These are phyloP conservation scores for Chamaenerion angustifolium DNA, from an alignment of 345 rosid genomes.

Conservation along the genomic window DNA sequence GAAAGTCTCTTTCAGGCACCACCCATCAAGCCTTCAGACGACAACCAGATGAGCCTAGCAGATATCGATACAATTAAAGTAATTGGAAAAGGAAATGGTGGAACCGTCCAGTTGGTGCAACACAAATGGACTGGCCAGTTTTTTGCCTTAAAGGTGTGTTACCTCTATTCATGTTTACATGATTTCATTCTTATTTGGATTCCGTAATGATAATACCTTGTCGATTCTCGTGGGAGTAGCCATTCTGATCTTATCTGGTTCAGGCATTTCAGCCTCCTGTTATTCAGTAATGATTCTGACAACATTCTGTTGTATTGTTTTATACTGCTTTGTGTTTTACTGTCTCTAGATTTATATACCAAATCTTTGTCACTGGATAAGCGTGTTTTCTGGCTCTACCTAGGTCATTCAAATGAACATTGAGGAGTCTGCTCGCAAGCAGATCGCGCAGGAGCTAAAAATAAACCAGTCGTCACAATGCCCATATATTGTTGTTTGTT, in stretches of 20 bases:
- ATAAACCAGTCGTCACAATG: slow-evolving; percentile 72
- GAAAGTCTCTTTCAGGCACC: slow-evolving; percentile 34
- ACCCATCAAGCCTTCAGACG: slow-evolving; percentile 61
- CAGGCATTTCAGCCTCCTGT: too few relatives aligned
- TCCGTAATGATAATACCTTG: background rate
- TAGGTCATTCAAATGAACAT: slow-evolving; percentile 75
- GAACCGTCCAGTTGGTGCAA: slow-evolving; percentile 85
- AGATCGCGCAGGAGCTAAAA: slow-evolving; percentile 68
- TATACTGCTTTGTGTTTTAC: too few relatives aligned
- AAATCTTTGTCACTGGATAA: too few relatives aligned
- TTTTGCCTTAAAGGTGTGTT: slow-evolving; percentile 71
- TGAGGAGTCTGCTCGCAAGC: slow-evolving; percentile 46
- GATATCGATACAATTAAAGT: slow-evolving; percentile 69
- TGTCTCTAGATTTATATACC: too few relatives aligned
- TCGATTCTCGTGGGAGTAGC: background rate
- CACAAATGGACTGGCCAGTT: slow-evolving; percentile 92
- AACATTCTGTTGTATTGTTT: too few relatives aligned
- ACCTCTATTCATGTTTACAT: background rate
- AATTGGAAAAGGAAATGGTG: slow-evolving; percentile 90
- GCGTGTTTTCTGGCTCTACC: background rate
- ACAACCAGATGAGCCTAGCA: slow-evolving; percentile 59
- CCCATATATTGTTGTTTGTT: slow-evolving; percentile 68
- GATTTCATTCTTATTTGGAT: background rate
- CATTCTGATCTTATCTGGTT: background rate
- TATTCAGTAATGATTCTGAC: too few relatives aligned